Percentiles rank a stretch among this genome's conserved stretches.
phyloP scores from a whole-genome alignment of 768 basidiomycete species.

The Mycena venus region DNA sequence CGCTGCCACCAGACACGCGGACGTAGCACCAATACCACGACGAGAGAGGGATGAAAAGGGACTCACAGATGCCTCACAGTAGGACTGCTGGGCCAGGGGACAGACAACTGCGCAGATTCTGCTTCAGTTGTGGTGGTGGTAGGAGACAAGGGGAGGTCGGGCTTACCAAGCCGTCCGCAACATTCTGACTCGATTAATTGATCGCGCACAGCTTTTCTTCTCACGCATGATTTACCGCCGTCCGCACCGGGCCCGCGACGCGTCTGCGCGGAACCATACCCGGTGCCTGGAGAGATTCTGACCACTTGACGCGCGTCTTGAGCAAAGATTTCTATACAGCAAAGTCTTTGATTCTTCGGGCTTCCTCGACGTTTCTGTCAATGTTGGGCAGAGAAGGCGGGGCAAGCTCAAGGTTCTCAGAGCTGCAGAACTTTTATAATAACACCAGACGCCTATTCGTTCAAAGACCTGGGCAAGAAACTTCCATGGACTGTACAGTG shows the following conservation, averaged over 20 bases:
- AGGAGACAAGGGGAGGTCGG: background rate
- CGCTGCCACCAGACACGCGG: constrained; percentile 37
- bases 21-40: constrained; percentile 30
- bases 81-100: constrained; percentile 34
- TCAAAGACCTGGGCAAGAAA: too few relatives aligned
- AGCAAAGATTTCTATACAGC: too few relatives aligned
- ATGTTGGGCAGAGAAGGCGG: too few relatives aligned
- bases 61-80: constrained; percentile 52
- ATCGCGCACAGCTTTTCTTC: background rate
- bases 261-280: too few relatives aligned
- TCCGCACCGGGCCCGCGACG: background rate
- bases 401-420: too few relatives aligned
- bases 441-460: too few relatives aligned
- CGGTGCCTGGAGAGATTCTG: too few relatives aligned
- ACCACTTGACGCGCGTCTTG: too few relatives aligned
- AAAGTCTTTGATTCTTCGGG: too few relatives aligned
- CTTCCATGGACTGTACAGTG: background rate
- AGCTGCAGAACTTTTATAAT: too few relatives aligned
- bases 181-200: constrained; percentile 7
- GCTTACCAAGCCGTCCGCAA: background rate
- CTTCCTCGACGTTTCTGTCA: too few relatives aligned
- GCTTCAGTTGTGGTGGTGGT: constrained; percentile 22
- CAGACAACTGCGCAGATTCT: constrained; percentile 14
- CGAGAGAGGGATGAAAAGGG: constrained; percentile 36
- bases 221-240: too few relatives aligned